A percentile compares a stretch with the other conserved stretches of the same genome.
phyloP scores from a whole-genome alignment of 2,329 filamentous ascomycete species.

The Lasiodiplodia gonubiensis region DNA sequence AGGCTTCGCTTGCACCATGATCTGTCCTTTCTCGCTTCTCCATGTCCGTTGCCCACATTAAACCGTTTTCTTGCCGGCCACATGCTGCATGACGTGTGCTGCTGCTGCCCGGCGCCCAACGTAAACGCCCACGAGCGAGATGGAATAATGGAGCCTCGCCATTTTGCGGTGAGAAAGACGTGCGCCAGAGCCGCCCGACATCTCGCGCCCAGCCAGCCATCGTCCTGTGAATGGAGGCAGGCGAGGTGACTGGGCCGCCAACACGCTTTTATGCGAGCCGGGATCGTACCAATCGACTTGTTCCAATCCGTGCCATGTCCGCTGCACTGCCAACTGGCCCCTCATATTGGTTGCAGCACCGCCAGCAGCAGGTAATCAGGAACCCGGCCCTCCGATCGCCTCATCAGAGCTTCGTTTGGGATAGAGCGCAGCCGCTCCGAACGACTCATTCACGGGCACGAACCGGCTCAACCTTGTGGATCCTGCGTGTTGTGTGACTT shows the following conservation, averaged over 20 bases:
- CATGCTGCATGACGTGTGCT: slow-evolving; percentile 25
- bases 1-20: background rate
- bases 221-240: background rate
- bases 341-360: slow-evolving; percentile 19
- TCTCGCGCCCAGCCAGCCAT: slow-evolving; percentile 16
- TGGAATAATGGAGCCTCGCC: background rate
- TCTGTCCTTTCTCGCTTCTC: slow-evolving; percentile 3
- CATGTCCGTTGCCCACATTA: background rate
- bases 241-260: slow-evolving; percentile 4
- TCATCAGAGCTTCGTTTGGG: background rate
- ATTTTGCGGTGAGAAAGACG: background rate
- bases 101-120: background rate
- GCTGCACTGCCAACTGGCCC: slow-evolving; percentile 20
- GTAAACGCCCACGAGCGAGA: background rate
- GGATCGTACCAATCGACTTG: background rate
- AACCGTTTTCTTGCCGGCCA: background rate
- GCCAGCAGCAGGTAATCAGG: background rate
- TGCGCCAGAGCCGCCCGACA: slow-evolving; percentile 21
- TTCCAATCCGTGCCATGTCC: background rate
- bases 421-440: slow-evolving; percentile 4
- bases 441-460: background rate
- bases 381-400: slow-evolving; percentile 6
- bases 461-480: slow-evolving; percentile 18
- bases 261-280: background rate
- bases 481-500: slow-evolving; percentile 23